Base-by-base conservation (phyloP, 306 rosid species). In the Rosa chinensis region DNA sequence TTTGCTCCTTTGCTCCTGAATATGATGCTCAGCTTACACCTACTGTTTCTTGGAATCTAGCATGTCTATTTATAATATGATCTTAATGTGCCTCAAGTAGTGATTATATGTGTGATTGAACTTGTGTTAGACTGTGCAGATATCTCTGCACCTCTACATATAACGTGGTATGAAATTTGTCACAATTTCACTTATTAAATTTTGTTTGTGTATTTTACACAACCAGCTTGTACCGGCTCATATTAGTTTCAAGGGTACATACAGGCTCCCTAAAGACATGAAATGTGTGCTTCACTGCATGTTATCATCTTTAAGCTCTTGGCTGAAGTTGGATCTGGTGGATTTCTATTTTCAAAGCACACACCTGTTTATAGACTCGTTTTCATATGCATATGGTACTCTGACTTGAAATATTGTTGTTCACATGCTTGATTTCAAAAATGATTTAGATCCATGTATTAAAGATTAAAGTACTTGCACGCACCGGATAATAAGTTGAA, bases 1-100 rank as follows among this genome's bases (percentile, higher is more conserved):
- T 77, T 37, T 37, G 68, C 76, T 66, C 78, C 74, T 70, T 37
- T 73, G 5, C 14, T 80, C 47, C 59, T 66, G 20, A 70, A 69
- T 69, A 56, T 32, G 17, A 50, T 77, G 4, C 39, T 37, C 61
- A 12, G 45, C 11, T 2, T 32, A 23, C 14, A 28, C 39, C 13
- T 28, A 17, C 9, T 9, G 7, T 6, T 72, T 49, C 43, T 68
- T 40, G 52, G 52, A 5, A 55, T 74, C 50, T 40, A 39, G 39
- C 39, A 39, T 11, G 21, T 74, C 18, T 37, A 52, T 23, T 28
- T 14, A 42, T 23, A n/a, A 35, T 73, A 42, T 49, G 13, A 48
- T 21, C 61, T 20, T 32, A 53, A 74, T 58, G 55, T 74, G 35
- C 17, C 10, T 21, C 2, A 16, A 49, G 16, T 58, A 49, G 42